A percentile compares a stretch with the other conserved stretches of the same genome.
phyloP scores from a whole-genome alignment of 352 stramenopile genomes.

The Saprolegnia diclina region DNA sequence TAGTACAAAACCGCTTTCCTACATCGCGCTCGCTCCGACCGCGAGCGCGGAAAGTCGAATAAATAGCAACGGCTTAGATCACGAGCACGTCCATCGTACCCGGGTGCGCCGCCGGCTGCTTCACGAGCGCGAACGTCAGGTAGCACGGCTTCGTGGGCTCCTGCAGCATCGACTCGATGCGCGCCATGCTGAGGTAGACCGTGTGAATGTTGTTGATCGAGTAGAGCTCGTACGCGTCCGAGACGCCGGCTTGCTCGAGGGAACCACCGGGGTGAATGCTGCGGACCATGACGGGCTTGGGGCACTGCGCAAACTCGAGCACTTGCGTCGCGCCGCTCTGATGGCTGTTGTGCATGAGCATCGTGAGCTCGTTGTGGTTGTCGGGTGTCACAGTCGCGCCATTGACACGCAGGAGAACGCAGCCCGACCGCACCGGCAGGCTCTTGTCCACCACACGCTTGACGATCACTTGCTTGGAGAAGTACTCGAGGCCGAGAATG shows the following conservation, averaged over 20 bases:
- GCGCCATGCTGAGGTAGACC: constrained; percentile 15
- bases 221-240: constrained; percentile 19
- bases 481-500: constrained; percentile 17
- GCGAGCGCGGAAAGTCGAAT: background rate
- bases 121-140: constrained; percentile 20
- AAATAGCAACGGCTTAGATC: constrained; percentile 14
- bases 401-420: constrained; percentile 14
- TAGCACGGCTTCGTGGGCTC: constrained; percentile 22
- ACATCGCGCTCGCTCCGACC: too few relatives aligned
- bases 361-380: constrained; percentile 23
- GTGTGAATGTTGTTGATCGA: constrained; percentile 26
- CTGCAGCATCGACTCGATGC: constrained; percentile 18
- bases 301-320: constrained; percentile 18
- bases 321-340: background rate
- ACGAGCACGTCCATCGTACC: constrained; percentile 2
- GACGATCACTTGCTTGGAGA: constrained; percentile 21
- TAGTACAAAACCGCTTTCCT: too few relatives aligned
- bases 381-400: constrained; percentile 1
- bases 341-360: constrained; percentile 14
- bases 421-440: background rate
- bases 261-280: background rate
- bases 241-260: constrained; percentile 20
- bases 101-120: background rate
- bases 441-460: constrained; percentile 9
- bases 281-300: constrained; percentile 13